phyloP scores from a whole-genome alignment of 495 filamentous ascomycete species.

The Penicillium pancosmium region DNA sequence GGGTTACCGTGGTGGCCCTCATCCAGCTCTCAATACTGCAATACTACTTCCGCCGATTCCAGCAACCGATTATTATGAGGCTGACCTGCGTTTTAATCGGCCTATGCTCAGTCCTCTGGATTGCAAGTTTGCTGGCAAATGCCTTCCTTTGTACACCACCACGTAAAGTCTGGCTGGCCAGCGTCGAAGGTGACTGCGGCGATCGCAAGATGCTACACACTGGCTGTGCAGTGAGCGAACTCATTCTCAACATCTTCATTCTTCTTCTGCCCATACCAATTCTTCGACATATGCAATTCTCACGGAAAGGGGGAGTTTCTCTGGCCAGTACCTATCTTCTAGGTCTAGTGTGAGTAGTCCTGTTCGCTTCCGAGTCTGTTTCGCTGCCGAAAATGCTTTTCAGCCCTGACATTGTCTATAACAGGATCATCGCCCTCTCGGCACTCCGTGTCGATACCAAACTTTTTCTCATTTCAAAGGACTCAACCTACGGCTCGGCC shows the following conservation, averaged over 20 bases:
- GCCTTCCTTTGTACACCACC: slow-evolving; percentile 24
- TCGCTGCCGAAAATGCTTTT: not conserved
- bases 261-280: slow-evolving; percentile 13
- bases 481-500: slow-evolving; percentile 18
- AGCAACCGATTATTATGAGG: slow-evolving; percentile 12
- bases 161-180: slow-evolving; percentile 18
- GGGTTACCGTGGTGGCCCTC: slow-evolving; percentile 18
- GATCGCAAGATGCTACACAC: slow-evolving; percentile 19
- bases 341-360: slow-evolving; percentile 17
- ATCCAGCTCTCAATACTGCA: slow-evolving; percentile 26
- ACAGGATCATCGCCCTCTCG: slow-evolving; percentile 20
- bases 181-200: slow-evolving; percentile 16
- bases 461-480: slow-evolving; percentile 10
- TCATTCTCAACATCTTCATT: slow-evolving; percentile 21
- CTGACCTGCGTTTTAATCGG: slow-evolving; percentile 15
- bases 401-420: not conserved
- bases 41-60: slow-evolving; percentile 22
- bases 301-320: slow-evolving; percentile 10
- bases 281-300: slow-evolving; percentile 12
- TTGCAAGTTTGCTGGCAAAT: slow-evolving; percentile 21
- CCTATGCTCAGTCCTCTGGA: slow-evolving; percentile 19
- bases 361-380: not conserved
- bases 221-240: slow-evolving; percentile 13
- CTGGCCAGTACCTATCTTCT: slow-evolving; percentile 14
- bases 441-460: slow-evolving; percentile 20